Conservation (phyloP, 441 rosid genomes). For the Melastoma candidum region DNA sequence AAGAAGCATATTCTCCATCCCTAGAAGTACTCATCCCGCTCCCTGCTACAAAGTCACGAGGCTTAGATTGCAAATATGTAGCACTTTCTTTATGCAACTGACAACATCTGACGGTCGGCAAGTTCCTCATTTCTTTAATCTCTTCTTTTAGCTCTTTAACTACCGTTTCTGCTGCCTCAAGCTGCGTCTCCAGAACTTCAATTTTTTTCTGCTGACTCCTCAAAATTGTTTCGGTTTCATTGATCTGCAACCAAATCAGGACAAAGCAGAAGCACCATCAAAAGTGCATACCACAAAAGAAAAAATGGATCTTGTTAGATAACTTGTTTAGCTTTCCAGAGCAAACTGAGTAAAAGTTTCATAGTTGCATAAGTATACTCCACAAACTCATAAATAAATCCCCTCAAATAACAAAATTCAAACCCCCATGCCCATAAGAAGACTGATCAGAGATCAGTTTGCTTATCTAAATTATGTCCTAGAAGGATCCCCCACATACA, state of each 20-base stretch:
- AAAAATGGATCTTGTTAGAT: too few species aligned
- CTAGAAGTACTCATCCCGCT: slow-evolving; percentile 21
- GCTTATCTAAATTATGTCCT: too few species aligned
- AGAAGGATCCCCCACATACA: too few species aligned
- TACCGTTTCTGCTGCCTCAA: slow-evolving; percentile 86
- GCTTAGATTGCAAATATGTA: slow-evolving; percentile 1
- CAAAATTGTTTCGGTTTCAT: slow-evolving; percentile 48
- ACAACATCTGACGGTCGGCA: slow-evolving; percentile 15
- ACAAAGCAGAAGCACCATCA: background rate
- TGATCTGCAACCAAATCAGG: slow-evolving; percentile 31
- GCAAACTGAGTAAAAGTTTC: too few species aligned
- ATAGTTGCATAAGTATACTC: too few species aligned
- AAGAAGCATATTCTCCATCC: slow-evolving; percentile 23
- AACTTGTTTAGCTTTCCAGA: too few species aligned
- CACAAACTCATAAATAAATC: too few species aligned
- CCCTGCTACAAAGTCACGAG: slow-evolving; percentile 16
- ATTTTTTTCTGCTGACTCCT: slow-evolving; percentile 53
- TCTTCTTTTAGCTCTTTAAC: slow-evolving; percentile 79
- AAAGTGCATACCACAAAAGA: too few species aligned
- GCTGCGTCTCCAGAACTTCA: slow-evolving; percentile 84
- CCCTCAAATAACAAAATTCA: too few species aligned
- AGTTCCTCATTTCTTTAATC: slow-evolving; percentile 40
- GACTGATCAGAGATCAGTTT: too few species aligned
- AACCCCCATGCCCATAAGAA: too few species aligned
- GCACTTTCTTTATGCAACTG: slow-evolving; percentile 17